Conservation (phyloP, 75 land plant species). For the Chamaecyparis obtusa region DNA sequence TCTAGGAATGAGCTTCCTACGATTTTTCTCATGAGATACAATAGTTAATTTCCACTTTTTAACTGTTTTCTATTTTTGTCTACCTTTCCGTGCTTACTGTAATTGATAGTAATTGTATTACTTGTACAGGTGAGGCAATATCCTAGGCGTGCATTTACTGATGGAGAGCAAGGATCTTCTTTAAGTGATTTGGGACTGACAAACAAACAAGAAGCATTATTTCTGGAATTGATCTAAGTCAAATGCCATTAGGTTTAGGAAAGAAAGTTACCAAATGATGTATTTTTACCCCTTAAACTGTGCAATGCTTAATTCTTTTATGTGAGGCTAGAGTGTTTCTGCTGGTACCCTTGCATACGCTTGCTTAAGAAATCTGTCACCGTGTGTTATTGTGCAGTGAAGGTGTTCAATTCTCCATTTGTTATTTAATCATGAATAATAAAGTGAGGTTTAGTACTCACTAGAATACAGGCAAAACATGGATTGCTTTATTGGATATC, state of each 20-base stretch:
- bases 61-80: neutral
- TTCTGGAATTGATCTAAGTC: conserved; percentile 56
- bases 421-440: conserved; percentile 12
- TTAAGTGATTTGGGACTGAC: conserved; percentile 68
- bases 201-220: conserved; percentile 90
- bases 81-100: too few relatives aligned
- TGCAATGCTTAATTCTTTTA: conserved; percentile 11
- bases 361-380: neutral
- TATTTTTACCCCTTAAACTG: neutral
- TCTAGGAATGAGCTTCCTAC: neutral
- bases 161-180: conserved; percentile 51
- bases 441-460: conserved; percentile 10
- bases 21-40: neutral
- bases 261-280: conserved; percentile 1
- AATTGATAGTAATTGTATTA: neutral
- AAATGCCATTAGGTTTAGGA: neutral
- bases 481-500: neutral
- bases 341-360: conserved; percentile 8
- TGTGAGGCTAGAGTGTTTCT: neutral
- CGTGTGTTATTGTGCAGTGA: neutral
- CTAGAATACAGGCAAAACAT: neutral
- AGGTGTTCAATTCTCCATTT: conserved; percentile 3
- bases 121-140: conserved; percentile 76
- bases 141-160: conserved; percentile 79
- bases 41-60: neutral